These are phyloP conservation scores for Trichoderma breve DNA, from an alignment of 2,329 filamentous ascomycete genomes.

Conservation along the genomic window DNA sequence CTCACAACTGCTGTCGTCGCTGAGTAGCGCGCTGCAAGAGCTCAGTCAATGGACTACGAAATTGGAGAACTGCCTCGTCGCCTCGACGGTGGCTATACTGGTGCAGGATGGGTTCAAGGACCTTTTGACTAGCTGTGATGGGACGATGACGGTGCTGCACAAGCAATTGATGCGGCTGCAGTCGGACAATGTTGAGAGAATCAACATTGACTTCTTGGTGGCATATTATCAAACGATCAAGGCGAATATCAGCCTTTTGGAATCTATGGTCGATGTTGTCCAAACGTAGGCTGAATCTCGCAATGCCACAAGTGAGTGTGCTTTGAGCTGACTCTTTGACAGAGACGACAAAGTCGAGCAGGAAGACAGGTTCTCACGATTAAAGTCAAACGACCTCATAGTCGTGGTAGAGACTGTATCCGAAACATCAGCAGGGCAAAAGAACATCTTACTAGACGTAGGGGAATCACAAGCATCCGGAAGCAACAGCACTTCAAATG, in stretches of 20 bases:
- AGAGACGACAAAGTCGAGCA: conserved; percentile 27
- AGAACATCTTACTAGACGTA: conserved; percentile 23
- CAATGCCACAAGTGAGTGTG: background rate
- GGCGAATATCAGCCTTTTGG: conserved; percentile 23
- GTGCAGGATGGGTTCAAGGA: conserved; percentile 32
- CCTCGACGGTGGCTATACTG: conserved; percentile 30
- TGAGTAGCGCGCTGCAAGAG: conserved; percentile 28
- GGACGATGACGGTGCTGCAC: conserved; percentile 29
- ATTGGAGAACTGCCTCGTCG: conserved; percentile 29
- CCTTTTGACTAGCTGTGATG: conserved; percentile 32
- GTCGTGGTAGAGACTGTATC: conserved; percentile 25
- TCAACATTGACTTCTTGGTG: conserved; percentile 30
- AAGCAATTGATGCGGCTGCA: conserved; percentile 38
- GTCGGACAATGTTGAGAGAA: conserved; percentile 24
- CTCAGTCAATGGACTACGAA: conserved; percentile 28
- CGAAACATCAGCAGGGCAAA: conserved; percentile 21
- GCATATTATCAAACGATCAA: conserved; percentile 26
- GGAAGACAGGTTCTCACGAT: conserved; percentile 26
- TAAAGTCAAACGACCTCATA: conserved; percentile 24
- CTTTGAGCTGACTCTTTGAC: background rate
- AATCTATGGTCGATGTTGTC: conserved; percentile 26
- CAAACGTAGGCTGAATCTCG: conserved; percentile 22
- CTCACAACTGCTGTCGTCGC: conserved; percentile 27
- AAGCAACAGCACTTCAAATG: conserved; percentile 8
- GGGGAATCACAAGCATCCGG: background rate